Percentiles rank a stretch among this genome's conserved stretches.
Conservation (phyloP, 2,329 filamentous ascomycete species). For the Phyllachora maydis region DNA sequence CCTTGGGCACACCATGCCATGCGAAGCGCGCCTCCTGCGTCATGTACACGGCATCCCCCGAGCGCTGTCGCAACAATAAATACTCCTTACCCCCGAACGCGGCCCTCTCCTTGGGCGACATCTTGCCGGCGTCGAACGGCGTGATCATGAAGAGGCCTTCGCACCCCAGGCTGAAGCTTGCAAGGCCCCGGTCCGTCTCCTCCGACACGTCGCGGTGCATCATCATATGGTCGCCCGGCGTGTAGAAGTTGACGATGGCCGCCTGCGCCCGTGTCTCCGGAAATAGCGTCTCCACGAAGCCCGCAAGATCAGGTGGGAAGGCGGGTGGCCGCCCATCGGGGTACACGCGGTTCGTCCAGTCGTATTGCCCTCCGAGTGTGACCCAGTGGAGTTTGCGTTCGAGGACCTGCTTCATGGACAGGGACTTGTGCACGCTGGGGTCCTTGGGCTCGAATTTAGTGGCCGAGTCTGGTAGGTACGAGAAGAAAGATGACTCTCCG, state of each 20-base stretch:
- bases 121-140: constrained; percentile 23
- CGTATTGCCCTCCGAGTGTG: constrained; percentile 86
- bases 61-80: constrained; percentile 47
- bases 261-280: constrained; percentile 64
- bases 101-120: constrained; percentile 8
- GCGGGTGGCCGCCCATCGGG: constrained; percentile 43
- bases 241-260: constrained; percentile 87
- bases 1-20: constrained; percentile 89
- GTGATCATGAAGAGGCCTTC: constrained; percentile 78
- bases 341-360: constrained; percentile 81
- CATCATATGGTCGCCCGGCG: constrained; percentile 74
- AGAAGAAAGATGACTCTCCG: constrained; percentile 28
- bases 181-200: constrained; percentile 52
- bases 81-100: constrained; percentile 19
- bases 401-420: constrained; percentile 50
- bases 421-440: constrained; percentile 49
- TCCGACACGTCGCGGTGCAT: constrained; percentile 91
- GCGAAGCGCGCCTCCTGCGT: constrained; percentile 61
- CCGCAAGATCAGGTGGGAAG: constrained; percentile 56
- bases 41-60: constrained; percentile 87
- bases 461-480: constrained; percentile 22
- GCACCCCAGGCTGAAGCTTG: constrained; percentile 78
- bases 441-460: constrained; percentile 48
- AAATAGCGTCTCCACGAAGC: constrained; percentile 49
- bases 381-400: constrained; percentile 78